Evolutionary conservation across 2,329 filamentous ascomycete genomes (phyloP).

Genomic region (Diaporthe citri): DNA sequence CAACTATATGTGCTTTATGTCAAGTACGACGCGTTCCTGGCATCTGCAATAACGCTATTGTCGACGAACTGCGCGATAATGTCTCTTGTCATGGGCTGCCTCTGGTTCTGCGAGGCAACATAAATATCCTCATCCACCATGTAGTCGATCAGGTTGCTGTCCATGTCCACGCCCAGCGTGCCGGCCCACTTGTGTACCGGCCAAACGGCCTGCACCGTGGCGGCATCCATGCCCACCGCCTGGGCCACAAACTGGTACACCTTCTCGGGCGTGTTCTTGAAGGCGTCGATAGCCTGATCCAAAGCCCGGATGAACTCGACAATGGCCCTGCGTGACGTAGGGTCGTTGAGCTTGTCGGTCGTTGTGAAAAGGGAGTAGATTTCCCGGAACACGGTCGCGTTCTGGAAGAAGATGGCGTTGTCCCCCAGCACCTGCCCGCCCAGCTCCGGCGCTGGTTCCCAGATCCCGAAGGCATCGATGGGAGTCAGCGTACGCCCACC

Average conservation of each 20-base stretch:
- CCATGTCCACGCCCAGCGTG: conserved; percentile 6
- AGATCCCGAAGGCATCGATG: conserved; percentile 12
- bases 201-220: background rate
- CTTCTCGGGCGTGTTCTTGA: background rate
- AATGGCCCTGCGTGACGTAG: background rate
- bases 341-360: conserved; percentile 10
- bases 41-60: conserved; percentile 10
- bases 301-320: conserved; percentile 1
- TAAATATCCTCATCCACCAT: conserved; percentile 21
- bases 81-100: conserved; percentile 4
- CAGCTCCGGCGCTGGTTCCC: conserved; percentile 3
- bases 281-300: background rate
- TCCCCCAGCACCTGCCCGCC: background rate
- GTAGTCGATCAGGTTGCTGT: conserved; percentile 18
- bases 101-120: background rate
- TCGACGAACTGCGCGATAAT: background rate
- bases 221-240: background rate
- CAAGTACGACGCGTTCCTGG: background rate
- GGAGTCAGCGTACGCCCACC: too few relatives aligned
- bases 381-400: conserved; percentile 8
- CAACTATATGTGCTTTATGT: background rate
- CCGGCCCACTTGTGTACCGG: conserved; percentile 9
- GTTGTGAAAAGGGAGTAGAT: background rate
- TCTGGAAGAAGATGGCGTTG: conserved; percentile 9
- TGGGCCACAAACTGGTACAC: conserved; percentile 13